These are phyloP conservation scores for Coemansia sp. DNA, from an alignment of 192 early-diverging fungal species.

Conservation along the genomic window DNA sequence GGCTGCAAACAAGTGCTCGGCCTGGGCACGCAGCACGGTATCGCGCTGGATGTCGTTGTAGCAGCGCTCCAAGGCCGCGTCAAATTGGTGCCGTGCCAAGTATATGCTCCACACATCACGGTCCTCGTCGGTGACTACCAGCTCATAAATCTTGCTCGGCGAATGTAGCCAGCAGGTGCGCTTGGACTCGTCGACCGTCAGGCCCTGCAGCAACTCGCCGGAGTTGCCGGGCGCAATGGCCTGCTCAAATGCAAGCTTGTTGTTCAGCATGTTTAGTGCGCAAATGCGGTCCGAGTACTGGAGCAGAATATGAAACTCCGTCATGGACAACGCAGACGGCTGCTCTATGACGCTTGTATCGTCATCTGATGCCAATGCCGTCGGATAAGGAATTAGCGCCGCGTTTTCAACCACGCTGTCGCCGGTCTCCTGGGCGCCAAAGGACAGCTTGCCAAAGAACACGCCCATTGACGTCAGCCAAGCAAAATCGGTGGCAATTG, in stretches of 20 bases:
- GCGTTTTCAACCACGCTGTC: constrained; percentile 81
- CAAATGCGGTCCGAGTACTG: constrained; percentile 73
- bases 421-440: constrained; percentile 66
- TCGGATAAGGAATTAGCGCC: constrained; percentile 76
- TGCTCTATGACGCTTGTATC: constrained; percentile 43
- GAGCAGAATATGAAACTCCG: constrained; percentile 85
- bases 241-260: constrained; percentile 82
- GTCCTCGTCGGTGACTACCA: constrained; percentile 89
- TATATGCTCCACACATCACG: constrained; percentile 93
- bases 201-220: constrained; percentile 60
- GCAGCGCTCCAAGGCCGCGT: constrained; percentile 73
- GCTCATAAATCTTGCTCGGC: constrained; percentile 75
- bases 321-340: constrained; percentile 75
- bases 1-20: constrained; percentile 77
- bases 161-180: constrained; percentile 93
- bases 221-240: constrained; percentile 46
- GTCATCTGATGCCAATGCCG: constrained; percentile 18
- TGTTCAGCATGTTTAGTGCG: constrained; percentile 76
- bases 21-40: constrained; percentile 75
- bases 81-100: constrained; percentile 75
- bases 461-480: constrained; percentile 91
- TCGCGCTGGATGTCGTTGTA: constrained; percentile 71
- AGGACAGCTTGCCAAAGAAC: constrained; percentile 77
- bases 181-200: constrained; percentile 72
- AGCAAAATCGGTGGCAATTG: constrained; percentile 63